phyloP scores from a whole-genome alignment of 192 early-diverging fungal genomes.

The Backusella sp. region DNA sequence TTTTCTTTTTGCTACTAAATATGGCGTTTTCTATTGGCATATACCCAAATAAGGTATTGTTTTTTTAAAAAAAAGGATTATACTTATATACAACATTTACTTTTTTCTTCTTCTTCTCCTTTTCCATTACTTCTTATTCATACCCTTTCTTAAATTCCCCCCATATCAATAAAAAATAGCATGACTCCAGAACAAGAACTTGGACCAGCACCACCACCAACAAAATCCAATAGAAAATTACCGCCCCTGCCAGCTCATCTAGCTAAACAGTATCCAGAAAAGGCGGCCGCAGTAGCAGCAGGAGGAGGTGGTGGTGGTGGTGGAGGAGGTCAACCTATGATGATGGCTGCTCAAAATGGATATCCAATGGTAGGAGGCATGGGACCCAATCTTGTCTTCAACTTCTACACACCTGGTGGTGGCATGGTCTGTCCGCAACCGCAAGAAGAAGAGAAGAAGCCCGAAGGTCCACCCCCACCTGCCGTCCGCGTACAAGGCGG shows the following conservation, averaged over 20 bases:
- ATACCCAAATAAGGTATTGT: neutral
- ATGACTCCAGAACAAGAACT: neutral
- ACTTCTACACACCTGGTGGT: neutral
- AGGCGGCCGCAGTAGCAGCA: neutral
- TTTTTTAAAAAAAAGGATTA: neutral
- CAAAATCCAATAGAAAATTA: neutral
- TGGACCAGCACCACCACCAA: neutral
- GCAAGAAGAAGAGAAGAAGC: neutral
- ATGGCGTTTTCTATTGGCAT: neutral
- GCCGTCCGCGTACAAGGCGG: neutral
- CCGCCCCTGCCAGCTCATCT: neutral
- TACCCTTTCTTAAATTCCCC: neutral
- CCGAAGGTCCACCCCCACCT: neutral
- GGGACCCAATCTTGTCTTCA: slow-evolving; percentile 12
- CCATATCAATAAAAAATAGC: neutral
- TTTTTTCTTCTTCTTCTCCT: neutral
- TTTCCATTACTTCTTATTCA: neutral
- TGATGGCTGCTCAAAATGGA: neutral
- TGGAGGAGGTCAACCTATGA: neutral
- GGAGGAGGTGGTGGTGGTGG: neutral
- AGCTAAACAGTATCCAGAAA: neutral
- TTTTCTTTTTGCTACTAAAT: too few species aligned
- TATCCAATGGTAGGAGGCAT: slow-evolving; percentile 1
- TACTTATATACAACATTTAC: neutral
- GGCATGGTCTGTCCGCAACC: neutral